These are phyloP conservation scores for Trichosporon sp. DNA, from an alignment of 1,284 basidiomycete species.

Conservation along the genomic window DNA sequence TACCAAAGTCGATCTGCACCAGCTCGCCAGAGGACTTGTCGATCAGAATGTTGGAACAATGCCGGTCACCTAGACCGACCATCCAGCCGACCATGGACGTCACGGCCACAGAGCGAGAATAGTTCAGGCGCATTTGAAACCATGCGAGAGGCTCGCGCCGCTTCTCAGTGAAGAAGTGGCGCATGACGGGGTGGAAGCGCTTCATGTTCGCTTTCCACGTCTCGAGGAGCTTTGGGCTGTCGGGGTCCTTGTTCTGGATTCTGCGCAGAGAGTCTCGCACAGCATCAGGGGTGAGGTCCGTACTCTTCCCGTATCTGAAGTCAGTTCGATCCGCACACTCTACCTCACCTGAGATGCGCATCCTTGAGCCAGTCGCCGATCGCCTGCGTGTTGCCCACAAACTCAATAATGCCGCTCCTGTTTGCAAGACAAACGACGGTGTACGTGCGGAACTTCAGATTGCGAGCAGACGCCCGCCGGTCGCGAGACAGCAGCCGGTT, in stretches of 20 bases:
- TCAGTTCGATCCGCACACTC: neutral
- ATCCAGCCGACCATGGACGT: slow-evolving; percentile 92
- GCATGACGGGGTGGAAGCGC: slow-evolving; percentile 77
- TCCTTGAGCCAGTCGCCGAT: slow-evolving; percentile 59
- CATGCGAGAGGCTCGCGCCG: slow-evolving; percentile 82
- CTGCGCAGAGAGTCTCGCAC: slow-evolving; percentile 26
- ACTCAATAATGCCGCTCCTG: slow-evolving; percentile 83
- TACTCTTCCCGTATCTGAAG: slow-evolving; percentile 26
- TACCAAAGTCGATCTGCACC: slow-evolving; percentile 91
- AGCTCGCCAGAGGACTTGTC: slow-evolving; percentile 79
- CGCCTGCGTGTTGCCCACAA: slow-evolving; percentile 73
- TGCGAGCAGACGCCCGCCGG: slow-evolving; percentile 65
- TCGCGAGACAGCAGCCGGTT: slow-evolving; percentile 72
- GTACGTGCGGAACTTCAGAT: slow-evolving; percentile 74
- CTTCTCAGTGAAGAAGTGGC: slow-evolving; percentile 87
- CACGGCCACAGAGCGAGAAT: slow-evolving; percentile 84
- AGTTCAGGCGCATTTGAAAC: slow-evolving; percentile 89
- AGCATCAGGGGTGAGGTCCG: slow-evolving; percentile 22
- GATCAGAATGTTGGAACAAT: slow-evolving; percentile 86
- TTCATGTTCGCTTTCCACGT: slow-evolving; percentile 56
- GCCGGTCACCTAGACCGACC: slow-evolving; percentile 87
- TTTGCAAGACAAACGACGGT: slow-evolving; percentile 78
- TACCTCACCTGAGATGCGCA: slow-evolving; percentile 59
- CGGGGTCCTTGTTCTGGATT: slow-evolving; percentile 39
- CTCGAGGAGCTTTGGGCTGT: slow-evolving; percentile 45